phyloP scores from a whole-genome alignment of 2,329 filamentous ascomycete species.

The Coniella vitis region DNA sequence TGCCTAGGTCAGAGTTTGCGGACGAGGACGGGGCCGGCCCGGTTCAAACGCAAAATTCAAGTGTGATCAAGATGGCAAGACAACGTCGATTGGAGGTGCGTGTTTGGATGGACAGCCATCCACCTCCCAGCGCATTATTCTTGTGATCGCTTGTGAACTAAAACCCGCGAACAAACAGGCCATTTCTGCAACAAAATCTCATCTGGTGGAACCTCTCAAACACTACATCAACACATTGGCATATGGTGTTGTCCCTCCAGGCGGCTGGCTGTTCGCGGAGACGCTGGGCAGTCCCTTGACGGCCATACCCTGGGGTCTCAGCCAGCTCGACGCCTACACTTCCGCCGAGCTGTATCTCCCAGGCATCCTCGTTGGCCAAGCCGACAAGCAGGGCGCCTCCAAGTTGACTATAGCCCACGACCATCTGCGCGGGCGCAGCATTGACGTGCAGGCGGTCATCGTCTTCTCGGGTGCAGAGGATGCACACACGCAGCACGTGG shows the following conservation, averaged over 20 bases:
- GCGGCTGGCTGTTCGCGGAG: slow-evolving; percentile 64
- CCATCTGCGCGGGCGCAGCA: slow-evolving; percentile 69
- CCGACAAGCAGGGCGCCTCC: slow-evolving; percentile 71
- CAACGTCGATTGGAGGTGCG: no score
- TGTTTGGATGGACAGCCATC: no score
- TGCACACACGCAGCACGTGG: slow-evolving; percentile 58
- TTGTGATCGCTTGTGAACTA: no score
- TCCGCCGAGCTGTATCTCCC: slow-evolving; percentile 58
- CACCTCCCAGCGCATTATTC: no score
- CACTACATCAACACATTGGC: not conserved
- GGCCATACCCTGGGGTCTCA: slow-evolving; percentile 66
- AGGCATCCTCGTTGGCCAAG: slow-evolving; percentile 67
- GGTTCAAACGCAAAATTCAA: slow-evolving; percentile 52
- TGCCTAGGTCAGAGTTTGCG: no score
- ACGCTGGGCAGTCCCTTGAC: slow-evolving; percentile 80
- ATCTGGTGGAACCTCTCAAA: not conserved
- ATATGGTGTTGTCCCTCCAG: slow-evolving; percentile 30
- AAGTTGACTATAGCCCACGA: slow-evolving; percentile 76
- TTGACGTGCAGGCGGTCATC: slow-evolving; percentile 64
- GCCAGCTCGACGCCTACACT: slow-evolving; percentile 72
- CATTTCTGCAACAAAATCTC: no score
- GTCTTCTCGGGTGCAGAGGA: slow-evolving; percentile 60
- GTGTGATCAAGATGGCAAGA: no score
- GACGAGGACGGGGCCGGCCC: not conserved
- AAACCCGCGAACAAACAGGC: no score